A percentile compares a stretch with the other conserved stretches of the same genome.
Conservation (phyloP, 148 eudicot genomes). For the Camellia granthamiana region DNA sequence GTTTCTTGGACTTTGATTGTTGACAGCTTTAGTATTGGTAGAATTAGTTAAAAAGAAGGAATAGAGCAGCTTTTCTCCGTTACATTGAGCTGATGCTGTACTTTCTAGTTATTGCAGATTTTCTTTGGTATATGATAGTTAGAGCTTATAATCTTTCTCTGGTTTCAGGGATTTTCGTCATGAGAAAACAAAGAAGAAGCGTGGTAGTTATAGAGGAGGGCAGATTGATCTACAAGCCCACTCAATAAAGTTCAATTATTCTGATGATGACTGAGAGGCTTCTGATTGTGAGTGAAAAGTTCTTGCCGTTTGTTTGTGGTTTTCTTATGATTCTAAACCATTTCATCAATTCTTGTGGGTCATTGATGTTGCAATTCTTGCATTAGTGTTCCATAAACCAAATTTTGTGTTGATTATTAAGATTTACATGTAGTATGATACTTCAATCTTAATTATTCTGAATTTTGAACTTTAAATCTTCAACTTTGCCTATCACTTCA, state of each 20-base stretch:
- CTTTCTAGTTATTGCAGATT: neutral
- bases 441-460: neutral
- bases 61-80: neutral
- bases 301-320: neutral
- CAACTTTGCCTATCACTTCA: neutral
- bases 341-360: neutral
- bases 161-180: slow-evolving; percentile 79
- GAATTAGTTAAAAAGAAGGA: neutral
- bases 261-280: slow-evolving; percentile 54
- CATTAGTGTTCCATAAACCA: neutral
- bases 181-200: slow-evolving; percentile 96
- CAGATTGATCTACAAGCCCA: slow-evolving; percentile 74
- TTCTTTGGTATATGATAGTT: neutral
- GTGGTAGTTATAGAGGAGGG: slow-evolving; percentile 94
- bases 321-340: neutral
- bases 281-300: neutral
- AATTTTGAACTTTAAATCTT: neutral
- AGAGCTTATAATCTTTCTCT: neutral
- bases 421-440: neutral
- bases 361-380: neutral
- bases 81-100: neutral
- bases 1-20: too few relatives aligned
- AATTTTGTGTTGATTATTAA: slow-evolving; percentile 9
- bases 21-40: neutral
- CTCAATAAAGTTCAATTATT: slow-evolving; percentile 76